Evolutionary conservation across 371 early-diverging fungal genomes (phyloP).

Genomic region (Apophysomyces variabilis): DNA sequence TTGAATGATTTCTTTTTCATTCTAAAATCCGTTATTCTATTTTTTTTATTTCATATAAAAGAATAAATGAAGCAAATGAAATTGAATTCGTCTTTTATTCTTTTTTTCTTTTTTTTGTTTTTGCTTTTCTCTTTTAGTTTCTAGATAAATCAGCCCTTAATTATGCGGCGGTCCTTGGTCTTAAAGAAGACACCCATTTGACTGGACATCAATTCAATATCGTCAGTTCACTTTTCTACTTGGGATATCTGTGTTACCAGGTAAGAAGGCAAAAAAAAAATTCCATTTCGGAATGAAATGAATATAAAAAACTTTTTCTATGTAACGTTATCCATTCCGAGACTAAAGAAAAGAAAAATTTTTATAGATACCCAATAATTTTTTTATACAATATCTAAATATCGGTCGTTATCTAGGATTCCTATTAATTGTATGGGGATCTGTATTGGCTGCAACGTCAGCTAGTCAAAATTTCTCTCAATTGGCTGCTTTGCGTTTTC

Average conservation of each 20-base stretch:
- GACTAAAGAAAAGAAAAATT: constrained; percentile 1
- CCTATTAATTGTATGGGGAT: constrained; percentile 38
- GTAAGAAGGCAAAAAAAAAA: constrained; percentile 14
- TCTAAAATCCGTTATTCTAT: too few species aligned
- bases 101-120: background rate
- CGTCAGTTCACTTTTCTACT: constrained; percentile 39
- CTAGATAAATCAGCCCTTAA: constrained; percentile 40
- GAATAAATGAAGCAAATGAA: too few species aligned
- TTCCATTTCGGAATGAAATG: background rate
- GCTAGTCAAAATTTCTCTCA: constrained; percentile 34
- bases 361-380: constrained; percentile 42
- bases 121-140: constrained; percentile 23
- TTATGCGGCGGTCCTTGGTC: constrained; percentile 30
- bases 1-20: too few species aligned
- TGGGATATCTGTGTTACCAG: constrained; percentile 43
- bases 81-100: too few species aligned
- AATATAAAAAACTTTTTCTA: background rate
- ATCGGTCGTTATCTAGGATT: constrained; percentile 37
- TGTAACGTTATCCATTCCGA: background rate
- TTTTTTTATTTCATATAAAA: too few species aligned
- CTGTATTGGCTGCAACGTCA: constrained; percentile 27
- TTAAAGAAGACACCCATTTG: constrained; percentile 28
- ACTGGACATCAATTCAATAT: constrained; percentile 31
- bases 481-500: constrained; percentile 32
- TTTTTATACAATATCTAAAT: constrained; percentile 34